A percentile compares a stretch with the other conserved stretches of the same genome.
phyloP scores from a whole-genome alignment of 176 grass and related monocot species.

The Ampelocalamus luodianensis region DNA sequence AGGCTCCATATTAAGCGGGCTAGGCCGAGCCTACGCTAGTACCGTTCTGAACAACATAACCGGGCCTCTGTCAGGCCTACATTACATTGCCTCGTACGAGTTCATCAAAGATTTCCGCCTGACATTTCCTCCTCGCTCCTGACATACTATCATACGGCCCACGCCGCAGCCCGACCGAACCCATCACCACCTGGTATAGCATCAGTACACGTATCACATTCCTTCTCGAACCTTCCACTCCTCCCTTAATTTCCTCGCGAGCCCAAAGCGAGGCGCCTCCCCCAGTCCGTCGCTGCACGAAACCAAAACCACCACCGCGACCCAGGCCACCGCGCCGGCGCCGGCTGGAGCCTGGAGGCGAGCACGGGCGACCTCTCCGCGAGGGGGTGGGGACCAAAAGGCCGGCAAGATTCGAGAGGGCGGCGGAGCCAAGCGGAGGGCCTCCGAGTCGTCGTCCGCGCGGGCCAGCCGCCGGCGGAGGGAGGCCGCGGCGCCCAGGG shows the following conservation, averaged over 20 bases:
- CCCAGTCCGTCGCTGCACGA: slow-evolving; percentile 1
- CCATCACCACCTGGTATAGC: not conserved
- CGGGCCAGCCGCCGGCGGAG: slow-evolving; percentile 39
- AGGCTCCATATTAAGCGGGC: too few species aligned
- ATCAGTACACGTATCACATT: not conserved
- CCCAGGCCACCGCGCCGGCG: not conserved
- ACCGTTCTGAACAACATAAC: too few species aligned
- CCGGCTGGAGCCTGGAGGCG: not conserved
- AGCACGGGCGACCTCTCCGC: not conserved
- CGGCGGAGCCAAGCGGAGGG: slow-evolving; percentile 48
- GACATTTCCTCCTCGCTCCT: not conserved
- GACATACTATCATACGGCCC: not conserved
- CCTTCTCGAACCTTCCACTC: slow-evolving; percentile 57
- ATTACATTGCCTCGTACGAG: not conserved
- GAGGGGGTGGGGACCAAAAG: not conserved
- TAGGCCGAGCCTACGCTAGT: too few species aligned
- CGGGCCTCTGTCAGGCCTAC: not conserved
- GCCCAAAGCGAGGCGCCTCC: not conserved
- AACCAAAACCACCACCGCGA: slow-evolving; percentile 1
- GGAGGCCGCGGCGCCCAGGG: slow-evolving; percentile 28
- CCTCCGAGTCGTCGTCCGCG: slow-evolving; percentile 32
- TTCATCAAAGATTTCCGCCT: not conserved
- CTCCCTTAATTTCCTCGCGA: not conserved
- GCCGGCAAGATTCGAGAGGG: slow-evolving; percentile 58
- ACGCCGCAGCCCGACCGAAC: not conserved